A percentile compares a stretch with the other conserved stretches of the same genome.
These are phyloP conservation scores for Trichoderma asperelloides DNA, from an alignment of 495 filamentous ascomycete species.

Conservation along the genomic window DNA sequence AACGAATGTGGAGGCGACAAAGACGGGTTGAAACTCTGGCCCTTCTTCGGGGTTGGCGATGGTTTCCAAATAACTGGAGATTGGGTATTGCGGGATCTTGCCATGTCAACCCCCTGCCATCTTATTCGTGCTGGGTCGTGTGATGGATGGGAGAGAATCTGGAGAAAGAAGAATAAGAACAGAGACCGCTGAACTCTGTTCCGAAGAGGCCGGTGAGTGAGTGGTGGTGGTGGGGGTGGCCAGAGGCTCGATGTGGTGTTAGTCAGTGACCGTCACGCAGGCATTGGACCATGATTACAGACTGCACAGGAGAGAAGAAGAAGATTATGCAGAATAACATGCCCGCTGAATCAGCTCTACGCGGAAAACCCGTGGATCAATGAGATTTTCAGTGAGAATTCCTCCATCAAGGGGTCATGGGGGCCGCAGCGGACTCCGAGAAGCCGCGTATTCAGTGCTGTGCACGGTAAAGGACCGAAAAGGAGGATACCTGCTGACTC, in stretches of 20 bases:
- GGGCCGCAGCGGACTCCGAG: background rate
- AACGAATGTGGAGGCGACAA: background rate
- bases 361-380: background rate
- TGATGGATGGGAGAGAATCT: background rate
- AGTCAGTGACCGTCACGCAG: background rate
- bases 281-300: background rate
- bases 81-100: background rate
- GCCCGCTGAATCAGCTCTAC: conserved; percentile 1
- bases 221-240: background rate
- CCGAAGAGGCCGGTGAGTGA: background rate
- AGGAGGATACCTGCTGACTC: background rate
- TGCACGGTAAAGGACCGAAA: conserved; percentile 6
- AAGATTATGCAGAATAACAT: background rate
- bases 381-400: background rate
- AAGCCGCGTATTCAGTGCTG: background rate
- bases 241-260: background rate
- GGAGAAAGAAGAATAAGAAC: background rate
- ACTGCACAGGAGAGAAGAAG: background rate
- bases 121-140: background rate
- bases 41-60: background rate
- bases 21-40: background rate
- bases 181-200: conserved; percentile 1
- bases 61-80: background rate
- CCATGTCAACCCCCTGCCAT: background rate
- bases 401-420: background rate